A percentile compares a stretch with the other conserved stretches of the same genome.
Evolutionary conservation across 345 rosid species (phyloP).

Genomic region (Dovyalis caffra): DNA sequence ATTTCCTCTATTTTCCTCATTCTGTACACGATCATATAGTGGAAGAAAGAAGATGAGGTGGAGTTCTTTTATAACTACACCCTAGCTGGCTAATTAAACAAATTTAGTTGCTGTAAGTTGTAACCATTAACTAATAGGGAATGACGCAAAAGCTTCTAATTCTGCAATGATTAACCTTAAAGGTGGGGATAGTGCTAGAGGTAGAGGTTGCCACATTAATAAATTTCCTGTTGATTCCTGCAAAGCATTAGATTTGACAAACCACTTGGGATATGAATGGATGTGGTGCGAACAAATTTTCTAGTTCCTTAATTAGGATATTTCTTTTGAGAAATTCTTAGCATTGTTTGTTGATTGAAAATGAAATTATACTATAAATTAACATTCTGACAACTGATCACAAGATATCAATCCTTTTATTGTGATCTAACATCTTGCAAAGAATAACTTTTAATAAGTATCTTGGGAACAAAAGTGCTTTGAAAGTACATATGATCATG

Average conservation of each 20-base stretch:
- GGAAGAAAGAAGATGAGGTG: neutral
- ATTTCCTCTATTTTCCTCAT: conserved; percentile 19
- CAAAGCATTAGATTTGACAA: neutral
- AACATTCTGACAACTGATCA: neutral
- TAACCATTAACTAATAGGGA: neutral
- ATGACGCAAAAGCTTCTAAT: neutral
- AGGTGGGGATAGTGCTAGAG: conserved; percentile 12
- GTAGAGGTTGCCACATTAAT: conserved; percentile 12
- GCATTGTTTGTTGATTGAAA: neutral
- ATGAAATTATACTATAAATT: no score
- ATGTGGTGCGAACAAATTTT: no score
- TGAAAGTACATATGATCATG: neutral
- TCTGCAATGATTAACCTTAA: conserved; percentile 24
- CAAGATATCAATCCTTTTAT: neutral
- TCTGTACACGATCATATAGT: conserved; percentile 23
- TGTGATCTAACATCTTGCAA: neutral
- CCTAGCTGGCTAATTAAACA: neutral
- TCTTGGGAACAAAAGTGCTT: neutral
- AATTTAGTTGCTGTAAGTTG: neutral
- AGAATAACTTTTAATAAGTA: neutral
- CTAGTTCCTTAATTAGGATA: no score
- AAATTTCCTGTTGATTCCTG: conserved; percentile 30
- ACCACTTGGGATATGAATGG: neutral
- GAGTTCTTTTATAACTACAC: no score
- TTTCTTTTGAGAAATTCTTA: neutral